These are phyloP conservation scores for Aphanomyces stellatus DNA, from an alignment of 352 stramenopile genomes.

Conservation along the genomic window DNA sequence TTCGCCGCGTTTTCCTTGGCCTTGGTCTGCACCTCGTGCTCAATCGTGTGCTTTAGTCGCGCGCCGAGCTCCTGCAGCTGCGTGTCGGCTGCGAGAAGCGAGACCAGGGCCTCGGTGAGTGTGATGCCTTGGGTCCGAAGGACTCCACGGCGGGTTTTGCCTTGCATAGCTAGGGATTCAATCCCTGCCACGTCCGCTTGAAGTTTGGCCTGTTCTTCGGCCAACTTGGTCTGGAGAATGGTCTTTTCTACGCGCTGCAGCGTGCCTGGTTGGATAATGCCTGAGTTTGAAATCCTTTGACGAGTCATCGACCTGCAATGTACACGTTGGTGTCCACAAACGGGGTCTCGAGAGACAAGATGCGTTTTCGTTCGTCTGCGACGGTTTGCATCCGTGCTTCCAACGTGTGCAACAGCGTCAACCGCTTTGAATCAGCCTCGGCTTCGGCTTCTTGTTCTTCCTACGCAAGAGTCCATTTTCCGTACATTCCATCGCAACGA, in stretches of 20 bases:
- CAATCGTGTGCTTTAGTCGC: not conserved
- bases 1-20: not conserved
- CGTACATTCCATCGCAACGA: not conserved
- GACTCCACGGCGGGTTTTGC: not conserved
- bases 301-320: constrained; percentile 3
- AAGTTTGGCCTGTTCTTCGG: not conserved
- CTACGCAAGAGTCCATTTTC: not conserved
- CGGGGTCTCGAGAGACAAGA: not conserved
- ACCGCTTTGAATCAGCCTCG: not conserved
- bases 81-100: not conserved
- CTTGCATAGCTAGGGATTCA: not conserved
- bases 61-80: not conserved
- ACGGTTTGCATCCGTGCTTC: not conserved
- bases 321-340: constrained; percentile 13
- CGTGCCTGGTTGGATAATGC: constrained; percentile 5
- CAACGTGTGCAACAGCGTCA: not conserved
- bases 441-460: constrained; percentile 16
- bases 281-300: too few species aligned
- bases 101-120: not conserved
- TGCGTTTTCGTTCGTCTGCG: not conserved
- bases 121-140: not conserved
- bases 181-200: not conserved
- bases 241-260: constrained; percentile 1
- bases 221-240: not conserved
- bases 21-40: too few species aligned